Percentiles rank a stretch among this genome's conserved stretches.
phyloP scores from a whole-genome alignment of 257 asterid species.

The Nicotiana undulata region DNA sequence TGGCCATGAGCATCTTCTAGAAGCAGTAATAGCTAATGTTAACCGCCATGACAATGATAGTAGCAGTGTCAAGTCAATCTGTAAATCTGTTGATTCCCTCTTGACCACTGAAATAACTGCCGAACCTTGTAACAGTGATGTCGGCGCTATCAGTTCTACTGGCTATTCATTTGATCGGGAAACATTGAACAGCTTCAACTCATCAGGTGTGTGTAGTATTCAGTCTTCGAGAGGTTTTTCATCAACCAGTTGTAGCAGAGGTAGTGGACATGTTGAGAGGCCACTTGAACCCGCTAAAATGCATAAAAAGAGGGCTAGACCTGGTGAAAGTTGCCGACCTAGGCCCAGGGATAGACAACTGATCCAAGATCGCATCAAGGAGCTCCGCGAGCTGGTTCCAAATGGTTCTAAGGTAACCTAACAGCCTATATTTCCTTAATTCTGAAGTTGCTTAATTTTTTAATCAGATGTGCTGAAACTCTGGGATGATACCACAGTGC shows the following conservation, averaged over 20 bases:
- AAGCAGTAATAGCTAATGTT: conserved; percentile 81
- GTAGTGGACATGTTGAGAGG: conserved; percentile 57
- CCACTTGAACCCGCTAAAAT: conserved; percentile 41
- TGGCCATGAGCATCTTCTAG: conserved; percentile 63
- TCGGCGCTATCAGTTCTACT: conserved; percentile 55
- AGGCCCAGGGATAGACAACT: conserved; percentile 97
- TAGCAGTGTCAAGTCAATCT: conserved; percentile 34
- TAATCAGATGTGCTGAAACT: conserved; percentile 31
- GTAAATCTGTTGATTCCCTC: conserved; percentile 35
- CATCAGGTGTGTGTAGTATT: conserved; percentile 48
- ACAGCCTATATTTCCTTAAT: not conserved
- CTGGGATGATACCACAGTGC: conserved; percentile 57
- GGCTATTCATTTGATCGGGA: conserved; percentile 64
- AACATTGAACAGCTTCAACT: conserved; percentile 54
- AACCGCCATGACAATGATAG: conserved; percentile 32
- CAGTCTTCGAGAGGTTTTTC: conserved; percentile 53
- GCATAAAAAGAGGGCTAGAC: conserved; percentile 75
- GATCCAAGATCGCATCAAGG: conserved; percentile 97
- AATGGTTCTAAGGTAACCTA: conserved; percentile 77
- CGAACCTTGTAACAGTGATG: conserved; percentile 49
- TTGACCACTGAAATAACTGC: conserved; percentile 49
- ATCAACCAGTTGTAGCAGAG: conserved; percentile 66
- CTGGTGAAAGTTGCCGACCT: conserved; percentile 93
- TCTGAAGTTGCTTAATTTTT: not conserved
- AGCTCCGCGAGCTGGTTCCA: conserved; percentile 84